A percentile compares a stretch with the other conserved stretches of the same genome.
Conservation (phyloP, 202 grass and related monocot genomes). For the Carex arenaria region DNA sequence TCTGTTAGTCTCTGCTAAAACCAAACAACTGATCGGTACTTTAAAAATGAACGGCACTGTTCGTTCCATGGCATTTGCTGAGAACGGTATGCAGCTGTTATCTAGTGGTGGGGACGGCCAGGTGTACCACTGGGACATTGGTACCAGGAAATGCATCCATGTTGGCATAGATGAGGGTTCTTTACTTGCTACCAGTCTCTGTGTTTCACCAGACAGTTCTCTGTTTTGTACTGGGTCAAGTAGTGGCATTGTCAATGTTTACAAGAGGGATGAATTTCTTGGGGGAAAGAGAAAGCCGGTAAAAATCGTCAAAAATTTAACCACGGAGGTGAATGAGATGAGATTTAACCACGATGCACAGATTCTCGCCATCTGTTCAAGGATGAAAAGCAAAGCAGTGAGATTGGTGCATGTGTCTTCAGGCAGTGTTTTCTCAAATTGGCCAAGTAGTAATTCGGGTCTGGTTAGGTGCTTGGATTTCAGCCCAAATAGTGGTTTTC, state of each 20-base stretch:
- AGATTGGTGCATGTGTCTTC: slow-evolving; percentile 66
- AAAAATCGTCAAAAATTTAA: slow-evolving; percentile 63
- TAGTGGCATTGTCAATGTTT: slow-evolving; percentile 72
- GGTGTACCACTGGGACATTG: slow-evolving; percentile 81
- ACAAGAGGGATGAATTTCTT: slow-evolving; percentile 72
- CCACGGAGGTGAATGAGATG: slow-evolving; percentile 48
- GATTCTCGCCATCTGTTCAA: slow-evolving; percentile 64
- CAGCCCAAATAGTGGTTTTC: slow-evolving; percentile 64
- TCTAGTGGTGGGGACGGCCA: slow-evolving; percentile 67
- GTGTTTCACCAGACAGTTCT: slow-evolving; percentile 48
- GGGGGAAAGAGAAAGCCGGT: slow-evolving; percentile 61
- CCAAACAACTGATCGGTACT: slow-evolving; percentile 71
- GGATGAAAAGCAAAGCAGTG: slow-evolving; percentile 57
- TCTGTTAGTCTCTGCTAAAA: slow-evolving; percentile 77
- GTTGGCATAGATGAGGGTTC: slow-evolving; percentile 63
- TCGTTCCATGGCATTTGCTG: slow-evolving; percentile 57
- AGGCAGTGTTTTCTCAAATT: slow-evolving; percentile 71
- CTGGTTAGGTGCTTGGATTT: slow-evolving; percentile 65
- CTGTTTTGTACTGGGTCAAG: slow-evolving; percentile 61
- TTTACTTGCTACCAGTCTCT: slow-evolving; percentile 39
- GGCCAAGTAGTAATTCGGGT: slow-evolving; percentile 53
- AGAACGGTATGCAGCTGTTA: slow-evolving; percentile 54
- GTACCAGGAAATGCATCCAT: slow-evolving; percentile 72
- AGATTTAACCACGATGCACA: slow-evolving; percentile 74
- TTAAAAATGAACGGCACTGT: slow-evolving; percentile 84